These are phyloP conservation scores for Fusarium chuoi DNA, from an alignment of 2,329 filamentous ascomycete species.

Conservation along the genomic window DNA sequence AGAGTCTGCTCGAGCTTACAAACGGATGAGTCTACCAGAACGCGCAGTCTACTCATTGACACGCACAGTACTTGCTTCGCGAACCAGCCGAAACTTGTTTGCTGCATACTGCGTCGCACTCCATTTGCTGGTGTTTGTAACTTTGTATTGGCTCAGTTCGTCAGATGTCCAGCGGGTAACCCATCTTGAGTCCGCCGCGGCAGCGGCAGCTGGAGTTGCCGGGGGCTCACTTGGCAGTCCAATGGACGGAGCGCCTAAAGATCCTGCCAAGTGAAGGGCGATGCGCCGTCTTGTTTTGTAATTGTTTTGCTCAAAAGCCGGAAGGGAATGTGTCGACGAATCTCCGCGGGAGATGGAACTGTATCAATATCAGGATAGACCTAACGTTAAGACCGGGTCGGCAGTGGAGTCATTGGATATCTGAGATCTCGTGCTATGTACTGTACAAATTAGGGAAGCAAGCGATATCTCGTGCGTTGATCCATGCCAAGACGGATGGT, in stretches of 20 bases:
- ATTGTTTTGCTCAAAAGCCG: slow-evolving; percentile 22
- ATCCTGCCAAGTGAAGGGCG: slow-evolving; percentile 38
- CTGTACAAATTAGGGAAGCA: slow-evolving; percentile 3
- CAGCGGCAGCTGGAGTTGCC: slow-evolving; percentile 56
- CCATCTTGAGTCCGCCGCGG: slow-evolving; percentile 62
- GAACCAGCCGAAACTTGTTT: slow-evolving; percentile 92
- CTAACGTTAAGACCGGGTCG: background rate
- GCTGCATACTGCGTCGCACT: slow-evolving; percentile 90
- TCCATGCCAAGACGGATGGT: slow-evolving; percentile 21
- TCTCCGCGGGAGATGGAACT: slow-evolving; percentile 17
- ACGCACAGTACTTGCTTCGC: slow-evolving; percentile 87
- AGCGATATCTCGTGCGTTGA: slow-evolving; percentile 10
- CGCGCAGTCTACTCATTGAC: slow-evolving; percentile 91
- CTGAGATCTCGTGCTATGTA: slow-evolving; percentile 4
- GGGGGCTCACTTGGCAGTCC: slow-evolving; percentile 48
- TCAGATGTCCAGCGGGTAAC: slow-evolving; percentile 72
- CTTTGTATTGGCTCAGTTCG: slow-evolving; percentile 85
- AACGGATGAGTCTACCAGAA: slow-evolving; percentile 92
- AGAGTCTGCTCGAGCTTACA: slow-evolving; percentile 89
- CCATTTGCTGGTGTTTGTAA: slow-evolving; percentile 87
- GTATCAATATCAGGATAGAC: slow-evolving; percentile 28
- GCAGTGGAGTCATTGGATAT: slow-evolving; percentile 25
- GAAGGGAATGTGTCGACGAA: slow-evolving; percentile 11
- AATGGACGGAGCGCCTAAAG: slow-evolving; percentile 42
- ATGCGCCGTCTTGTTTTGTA: slow-evolving; percentile 17